Evolutionary conservation across 176 grass and related monocot genomes (phyloP), one percentile per base, ranked within the genome.

Genomic region (Stipa capillata): DNA sequence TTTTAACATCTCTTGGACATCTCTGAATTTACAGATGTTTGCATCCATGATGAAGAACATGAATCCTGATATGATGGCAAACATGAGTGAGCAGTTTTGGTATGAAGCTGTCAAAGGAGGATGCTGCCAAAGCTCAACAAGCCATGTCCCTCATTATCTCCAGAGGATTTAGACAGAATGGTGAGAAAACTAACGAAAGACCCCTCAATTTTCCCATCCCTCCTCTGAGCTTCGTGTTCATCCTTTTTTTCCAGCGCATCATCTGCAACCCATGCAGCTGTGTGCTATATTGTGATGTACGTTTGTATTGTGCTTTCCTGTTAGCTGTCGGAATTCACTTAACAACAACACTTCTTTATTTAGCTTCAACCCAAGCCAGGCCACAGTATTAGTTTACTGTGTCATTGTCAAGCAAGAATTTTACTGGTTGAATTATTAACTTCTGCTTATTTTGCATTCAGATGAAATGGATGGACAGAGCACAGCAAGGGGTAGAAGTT

Each of bases 61-160:
- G 85, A 90, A 49, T 69, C 95, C 94, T 15, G 94, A 97, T 56
- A 92, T 90, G 85, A 94, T 97, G 91, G 87, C 76, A 61, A 92
- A 88, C 70, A 90, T 97, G 83, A 87, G 91, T 10, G 62, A 90
- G 54, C 85, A 92, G 65, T 94, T 93, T 92, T 72, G 91, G 94
- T 45, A 83, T 94, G 85, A 94, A 97, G 31, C 74, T 97, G 4
- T 90, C 94, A 16, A 94, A 88, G 79, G 91, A 97, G 42, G 89
- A 97, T 50, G 94, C 85, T 6, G 85, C 85, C 40, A 92, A 92
- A 60, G 89, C 85, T 36, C 91, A 97, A 66, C 87, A 92, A 77
- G 89, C 89, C 15, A 88, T 94, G 87, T 77, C 92, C 89, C 23
- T 80, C 87, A 49, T 87, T 97, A 31, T 94, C 95, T 68, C 85